Evolutionary conservation across 108 stramenopile genomes (phyloP).

Genomic region (Fragilaria radians): DNA sequence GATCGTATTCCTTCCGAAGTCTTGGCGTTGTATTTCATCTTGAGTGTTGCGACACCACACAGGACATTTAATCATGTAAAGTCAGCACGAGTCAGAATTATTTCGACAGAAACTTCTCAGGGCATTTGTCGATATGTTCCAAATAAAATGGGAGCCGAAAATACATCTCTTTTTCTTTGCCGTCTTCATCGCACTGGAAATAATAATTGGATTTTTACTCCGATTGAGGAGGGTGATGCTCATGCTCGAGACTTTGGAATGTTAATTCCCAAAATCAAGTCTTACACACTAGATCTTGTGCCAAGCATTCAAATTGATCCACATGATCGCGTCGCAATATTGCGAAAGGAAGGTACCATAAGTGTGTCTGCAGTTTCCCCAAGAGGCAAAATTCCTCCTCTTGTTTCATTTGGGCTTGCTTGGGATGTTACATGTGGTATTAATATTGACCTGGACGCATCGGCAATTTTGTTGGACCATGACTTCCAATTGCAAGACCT

Average conservation of each 20-base stretch:
- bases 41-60: constrained; percentile 37
- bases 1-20: constrained; percentile 20
- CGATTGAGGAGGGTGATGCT: constrained; percentile 31
- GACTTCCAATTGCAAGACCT: constrained; percentile 25
- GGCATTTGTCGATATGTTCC: constrained; percentile 25
- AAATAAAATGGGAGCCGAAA: constrained; percentile 15
- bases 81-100: constrained; percentile 26
- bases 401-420: constrained; percentile 36
- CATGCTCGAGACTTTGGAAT: constrained; percentile 41
- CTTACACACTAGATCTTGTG: constrained; percentile 32
- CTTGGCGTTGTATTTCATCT: constrained; percentile 25
- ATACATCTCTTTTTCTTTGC: constrained; percentile 31
- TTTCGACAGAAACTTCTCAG: constrained; percentile 5
- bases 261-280: constrained; percentile 36
- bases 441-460: constrained; percentile 41
- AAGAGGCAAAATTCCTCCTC: constrained; percentile 6
- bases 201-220: constrained; percentile 24
- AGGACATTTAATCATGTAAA: constrained; percentile 26
- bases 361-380: constrained; percentile 26
- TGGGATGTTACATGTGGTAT: constrained; percentile 48
- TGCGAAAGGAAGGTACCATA: constrained; percentile 36
- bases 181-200: constrained; percentile 23
- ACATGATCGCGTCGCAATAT: constrained; percentile 35
- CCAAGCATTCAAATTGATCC: constrained; percentile 37
- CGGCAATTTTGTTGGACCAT: constrained; percentile 26